These are phyloP conservation scores for Phytophthora europaea DNA, from an alignment of 352 stramenopile genomes.

Conservation along the genomic window DNA sequence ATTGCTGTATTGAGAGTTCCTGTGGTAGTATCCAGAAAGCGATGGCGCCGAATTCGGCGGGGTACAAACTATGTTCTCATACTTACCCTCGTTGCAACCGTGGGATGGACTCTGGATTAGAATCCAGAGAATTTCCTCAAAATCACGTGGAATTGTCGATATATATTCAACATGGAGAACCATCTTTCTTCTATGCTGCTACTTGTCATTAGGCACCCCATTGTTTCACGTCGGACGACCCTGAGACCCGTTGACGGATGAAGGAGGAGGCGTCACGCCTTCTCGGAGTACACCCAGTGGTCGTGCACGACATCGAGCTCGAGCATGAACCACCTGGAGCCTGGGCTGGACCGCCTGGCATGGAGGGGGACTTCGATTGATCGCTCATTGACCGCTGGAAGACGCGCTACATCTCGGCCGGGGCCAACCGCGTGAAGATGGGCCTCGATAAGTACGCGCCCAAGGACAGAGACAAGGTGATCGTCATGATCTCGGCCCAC, in stretches of 20 bases:
- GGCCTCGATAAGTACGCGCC: conserved; percentile 94
- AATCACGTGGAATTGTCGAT: too few relatives aligned
- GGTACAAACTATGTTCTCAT: too few relatives aligned
- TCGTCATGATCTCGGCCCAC: conserved; percentile 93
- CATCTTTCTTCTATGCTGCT: too few relatives aligned
- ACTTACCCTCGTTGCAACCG: too few relatives aligned
- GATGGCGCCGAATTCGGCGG: too few relatives aligned
- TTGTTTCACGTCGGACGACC: too few relatives aligned
- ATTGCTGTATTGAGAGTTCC: too few relatives aligned
- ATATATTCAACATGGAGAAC: too few relatives aligned
- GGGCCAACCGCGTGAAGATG: conserved; percentile 93
- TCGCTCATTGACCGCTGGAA: conserved; percentile 95
- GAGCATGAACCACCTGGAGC: conserved; percentile 94
- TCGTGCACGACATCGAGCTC: conserved; percentile 98
- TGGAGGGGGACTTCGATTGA: conserved; percentile 89
- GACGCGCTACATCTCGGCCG: conserved; percentile 95
- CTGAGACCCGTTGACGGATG: conserved; percentile 99
- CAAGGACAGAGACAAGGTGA: conserved; percentile 89
- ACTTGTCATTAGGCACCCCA: too few relatives aligned
- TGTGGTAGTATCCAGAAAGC: too few relatives aligned
- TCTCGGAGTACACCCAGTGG: conserved; percentile 99
- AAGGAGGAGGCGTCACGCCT: conserved; percentile 95
- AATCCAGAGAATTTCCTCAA: too few relatives aligned
- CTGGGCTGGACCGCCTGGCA: conserved; percentile 82
- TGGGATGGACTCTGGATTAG: too few relatives aligned